phyloP scores from a whole-genome alignment of 1,284 basidiomycete species.

The Butyriboletus appendiculatus region DNA sequence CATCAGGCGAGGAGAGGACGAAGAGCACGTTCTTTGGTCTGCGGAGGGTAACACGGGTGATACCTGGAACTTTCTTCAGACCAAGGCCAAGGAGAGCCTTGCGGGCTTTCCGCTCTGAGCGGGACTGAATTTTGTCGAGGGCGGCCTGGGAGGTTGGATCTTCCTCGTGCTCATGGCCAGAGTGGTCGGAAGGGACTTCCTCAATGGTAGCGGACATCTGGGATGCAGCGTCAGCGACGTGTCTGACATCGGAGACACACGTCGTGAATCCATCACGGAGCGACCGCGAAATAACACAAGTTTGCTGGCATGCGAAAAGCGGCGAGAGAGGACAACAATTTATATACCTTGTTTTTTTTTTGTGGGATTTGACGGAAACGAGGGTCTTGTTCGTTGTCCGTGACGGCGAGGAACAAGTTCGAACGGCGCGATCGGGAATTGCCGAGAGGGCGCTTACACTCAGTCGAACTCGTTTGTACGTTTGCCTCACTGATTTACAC shows the following conservation, averaged over 20 bases:
- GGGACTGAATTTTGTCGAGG: conserved; percentile 91
- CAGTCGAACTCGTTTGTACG: neutral
- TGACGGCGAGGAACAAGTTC: conserved; percentile 32
- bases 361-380: conserved; percentile 2
- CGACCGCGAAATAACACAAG: neutral
- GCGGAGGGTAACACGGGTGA: conserved; percentile 94
- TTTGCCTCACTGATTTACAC: neutral
- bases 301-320: neutral
- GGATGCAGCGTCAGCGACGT: conserved; percentile 20
- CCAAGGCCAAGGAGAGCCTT: conserved; percentile 88
- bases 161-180: conserved; percentile 70
- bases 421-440: conserved; percentile 22
- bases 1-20: conserved; percentile 92
- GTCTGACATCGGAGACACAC: conserved; percentile 37
- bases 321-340: neutral
- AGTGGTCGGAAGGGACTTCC: conserved; percentile 79
- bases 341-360: conserved; percentile 30
- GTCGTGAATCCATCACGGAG: conserved; percentile 24
- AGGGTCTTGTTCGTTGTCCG: conserved; percentile 38
- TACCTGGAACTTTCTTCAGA: conserved; percentile 88
- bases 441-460: conserved; percentile 20
- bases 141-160: conserved; percentile 83
- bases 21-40: conserved; percentile 96
- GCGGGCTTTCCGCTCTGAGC: conserved; percentile 89
- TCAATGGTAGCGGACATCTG: conserved; percentile 80